These are phyloP conservation scores for Monosporascus sp. DNA, from an alignment of 2,329 filamentous ascomycete genomes.

Conservation along the genomic window DNA sequence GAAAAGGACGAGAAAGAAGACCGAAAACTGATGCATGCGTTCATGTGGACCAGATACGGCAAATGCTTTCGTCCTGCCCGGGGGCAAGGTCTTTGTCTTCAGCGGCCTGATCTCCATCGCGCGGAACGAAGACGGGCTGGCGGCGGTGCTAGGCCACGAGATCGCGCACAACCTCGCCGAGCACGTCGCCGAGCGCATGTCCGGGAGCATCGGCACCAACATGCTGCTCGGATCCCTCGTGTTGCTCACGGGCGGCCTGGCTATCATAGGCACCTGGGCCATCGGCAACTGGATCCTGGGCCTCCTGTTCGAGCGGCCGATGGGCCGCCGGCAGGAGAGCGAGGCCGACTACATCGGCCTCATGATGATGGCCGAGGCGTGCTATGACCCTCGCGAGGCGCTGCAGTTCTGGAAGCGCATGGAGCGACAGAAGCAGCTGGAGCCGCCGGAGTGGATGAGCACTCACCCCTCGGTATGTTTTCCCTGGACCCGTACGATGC, in stretches of 20 bases:
- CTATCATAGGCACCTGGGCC: conserved; percentile 33
- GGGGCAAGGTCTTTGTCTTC: conserved; percentile 75
- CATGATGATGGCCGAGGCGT: conserved; percentile 78
- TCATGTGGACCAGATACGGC: conserved; percentile 34
- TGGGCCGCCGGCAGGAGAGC: conserved; percentile 64
- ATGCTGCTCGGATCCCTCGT: conserved; percentile 45
- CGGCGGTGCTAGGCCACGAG: conserved; percentile 73
- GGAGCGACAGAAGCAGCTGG: conserved; percentile 43
- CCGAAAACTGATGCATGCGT: conserved; percentile 3
- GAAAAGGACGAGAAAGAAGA: background rate
- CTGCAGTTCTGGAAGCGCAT: conserved; percentile 63
- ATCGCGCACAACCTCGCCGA: conserved; percentile 71
- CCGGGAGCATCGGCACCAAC: conserved; percentile 45
- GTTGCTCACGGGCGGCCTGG: conserved; percentile 41
- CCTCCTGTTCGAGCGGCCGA: conserved; percentile 61
- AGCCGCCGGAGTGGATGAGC: conserved; percentile 65
- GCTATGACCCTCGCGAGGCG: conserved; percentile 66
- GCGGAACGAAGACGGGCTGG: conserved; percentile 61
- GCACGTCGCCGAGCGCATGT: conserved; percentile 61
- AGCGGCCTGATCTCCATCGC: conserved; percentile 67
- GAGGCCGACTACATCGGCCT: conserved; percentile 78
- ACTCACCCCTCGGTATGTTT: conserved; percentile 66
- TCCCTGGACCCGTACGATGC: too few relatives aligned
- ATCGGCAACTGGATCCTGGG: conserved; percentile 49
- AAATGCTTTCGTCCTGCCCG: conserved; percentile 75